Evolutionary conservation across 1,139 yeast species (phyloP), one percentile per base, ranked within the genome.

Genomic region (Blastobotrys niveus): DNA sequence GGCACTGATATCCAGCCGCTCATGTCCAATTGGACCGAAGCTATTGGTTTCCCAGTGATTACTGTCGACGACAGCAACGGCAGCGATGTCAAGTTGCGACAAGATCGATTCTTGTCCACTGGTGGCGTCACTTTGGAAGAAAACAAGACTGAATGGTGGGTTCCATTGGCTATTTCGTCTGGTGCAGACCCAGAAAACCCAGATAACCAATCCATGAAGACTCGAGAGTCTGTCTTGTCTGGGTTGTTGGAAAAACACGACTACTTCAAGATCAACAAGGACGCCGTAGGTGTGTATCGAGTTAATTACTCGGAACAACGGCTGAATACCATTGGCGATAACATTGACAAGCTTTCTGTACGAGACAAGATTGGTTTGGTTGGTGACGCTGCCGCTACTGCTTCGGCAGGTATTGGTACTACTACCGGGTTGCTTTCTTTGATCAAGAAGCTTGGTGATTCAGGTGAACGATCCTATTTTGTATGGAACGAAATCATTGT

Each of bases 41-140:
- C 80, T 61, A 80, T 84, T 49, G 96, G 96, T 5, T 86, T 73
- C 69, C 96, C 96, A n/a, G 73, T 86, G 15, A 69, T 87, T 40
- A 70, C 78, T 43, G 91, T 84, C 25, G 62, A 67, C 35, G 80
- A 75, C 58, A 69, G 51, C 14, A 25, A 15, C 2, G 49, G 65
- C 29, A 65, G 62, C 22, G 62, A 67, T 42, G 66, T 84, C 54
- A 70, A 70, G 12, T 70, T 84, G 46, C 72, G 70, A 40, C 95
- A 86, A 68, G 73, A 83, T 60, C 77, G 96, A 59, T 86, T 80
- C 68, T 72, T 86, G 58, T 74, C 79, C 45, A 78, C 91, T 45
- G 95, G 89, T 44, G 94, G 84, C 62, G 88, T 77, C 49, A 76
- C 73, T 58, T 77, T 77, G 4, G 88, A 79, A 50, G 93, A 83